Evolutionary conservation across 2,329 filamentous ascomycete species (phyloP), one percentile per base, ranked within the genome.

Genomic region (Cryphonectria parasitica): DNA sequence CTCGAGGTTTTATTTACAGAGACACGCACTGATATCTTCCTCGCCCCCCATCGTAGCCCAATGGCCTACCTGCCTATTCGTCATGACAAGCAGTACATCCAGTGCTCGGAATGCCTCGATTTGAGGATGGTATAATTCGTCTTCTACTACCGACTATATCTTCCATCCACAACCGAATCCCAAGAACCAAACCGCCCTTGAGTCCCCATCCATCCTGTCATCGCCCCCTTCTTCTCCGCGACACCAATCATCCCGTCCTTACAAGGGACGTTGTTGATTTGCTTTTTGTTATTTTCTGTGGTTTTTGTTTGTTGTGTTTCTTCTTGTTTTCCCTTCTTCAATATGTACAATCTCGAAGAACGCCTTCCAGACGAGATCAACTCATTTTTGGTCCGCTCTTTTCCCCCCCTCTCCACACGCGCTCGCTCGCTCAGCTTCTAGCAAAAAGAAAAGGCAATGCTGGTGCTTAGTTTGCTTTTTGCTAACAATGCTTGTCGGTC

Each of bases 401-500:
- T 17, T 22, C 36, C 17, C 36, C 15, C 7, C 22, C 6, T 22
- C 45, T 10, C 19, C 6, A 49, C 8, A 56, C 13, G 31, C 28
- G 54, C 25, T 28, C 54, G 54, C 54, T 19, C 25, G 54, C 54
- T 58, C 28, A 6, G 54, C 54, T 58, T 17, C 28, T 19, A 34
- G 25, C 43, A 39, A 11, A 25, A 63, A n/a, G 6, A 13, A 36
- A 36, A 25, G 28, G 31, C 43, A n/a, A 22, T 34, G 43, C 43
- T 52, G 19, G 2, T 64, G 63, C 63, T 52, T 6, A 19, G 3
- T 6, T 34, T 34, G 34, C n/a, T 49, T 31, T 25, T 28, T 49
- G 41, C 63, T 49, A 49, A 19, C 13, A 49, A 69, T 58, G 60
- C 45, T 61, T 71, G 66, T 60, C 67, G 67, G 67, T 66, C 36